Evolutionary conservation across 441 rosid genomes (phyloP), one percentile per base, ranked within the genome.

Genomic region (Mallotus japonicus): DNA sequence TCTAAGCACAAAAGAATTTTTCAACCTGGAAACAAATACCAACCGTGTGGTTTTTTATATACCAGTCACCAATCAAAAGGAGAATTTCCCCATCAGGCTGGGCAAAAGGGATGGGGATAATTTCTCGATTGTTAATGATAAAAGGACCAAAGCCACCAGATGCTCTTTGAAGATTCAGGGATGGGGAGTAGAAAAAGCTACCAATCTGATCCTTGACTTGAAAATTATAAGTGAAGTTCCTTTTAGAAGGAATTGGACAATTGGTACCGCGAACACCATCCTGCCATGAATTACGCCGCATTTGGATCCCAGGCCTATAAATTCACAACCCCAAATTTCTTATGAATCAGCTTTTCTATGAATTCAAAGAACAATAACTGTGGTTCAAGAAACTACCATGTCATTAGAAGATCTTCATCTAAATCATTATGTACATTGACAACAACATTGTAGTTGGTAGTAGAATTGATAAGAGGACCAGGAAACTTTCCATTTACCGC

Each of bases 191-290:
- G 90, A 85, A 92, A 79, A 82, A 90, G 83, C 97, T 94, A 63
- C 99, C 99, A 78, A 94, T 88, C 82, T 94, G 92, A 86, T 94
- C 99, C 81, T 94, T 94, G 59, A 88, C 84, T 85, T 94, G 99
- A 76, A 94, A 94, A 19, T 70, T 85, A 83, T 92, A 92, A 71
- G 93, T 89, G 73, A 84, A 95, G 72, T 89, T 88, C 86, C 76
- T 80, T 47, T 80, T 84, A 0, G 89, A 76, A 53, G 84, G 91
- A 77, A 95, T 85, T 12, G 98, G 96, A 68, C 99, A 95, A 82
- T 80, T 91, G 47, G 98, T 92, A 10, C 98, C 99, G 15, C 47
- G 87, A 70, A 94, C 87, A 76, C 99, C 99, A 67, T 94, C 99
- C 76, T 90, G 89, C 97, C 97, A 94, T 24, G 95, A 94, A 84